Conservation (phyloP, 257 asterid genomes). For the Solanum acaule region DNA sequence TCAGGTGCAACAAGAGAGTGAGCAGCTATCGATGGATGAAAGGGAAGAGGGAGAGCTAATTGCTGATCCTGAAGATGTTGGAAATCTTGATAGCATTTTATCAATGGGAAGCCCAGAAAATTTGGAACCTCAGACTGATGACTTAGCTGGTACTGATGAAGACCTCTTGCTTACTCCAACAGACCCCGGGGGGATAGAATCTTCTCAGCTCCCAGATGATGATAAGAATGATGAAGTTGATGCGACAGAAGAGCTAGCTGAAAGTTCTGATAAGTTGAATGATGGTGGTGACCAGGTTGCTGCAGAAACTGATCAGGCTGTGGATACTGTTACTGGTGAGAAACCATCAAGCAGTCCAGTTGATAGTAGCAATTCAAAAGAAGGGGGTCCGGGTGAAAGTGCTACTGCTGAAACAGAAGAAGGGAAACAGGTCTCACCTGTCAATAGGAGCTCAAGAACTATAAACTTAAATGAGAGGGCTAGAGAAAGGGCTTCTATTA, state of each 20-base stretch:
- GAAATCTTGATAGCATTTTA: slow-evolving; percentile 24
- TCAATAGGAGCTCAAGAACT: slow-evolving; percentile 40
- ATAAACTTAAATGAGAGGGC: slow-evolving; percentile 67
- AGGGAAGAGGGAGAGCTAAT: slow-evolving; percentile 80
- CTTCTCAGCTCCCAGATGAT: slow-evolving; percentile 34
- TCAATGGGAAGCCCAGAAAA: slow-evolving; percentile 27
- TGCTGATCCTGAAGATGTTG: slow-evolving; percentile 32
- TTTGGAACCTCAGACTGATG: slow-evolving; percentile 34
- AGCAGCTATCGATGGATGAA: slow-evolving; percentile 47
- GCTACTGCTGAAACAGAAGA: slow-evolving; percentile 15
- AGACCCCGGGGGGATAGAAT: slow-evolving; percentile 54
- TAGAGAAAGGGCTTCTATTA: slow-evolving; percentile 33
- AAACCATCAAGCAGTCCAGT: slow-evolving; percentile 30
- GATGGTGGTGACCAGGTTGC: slow-evolving; percentile 28
- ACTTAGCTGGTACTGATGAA: slow-evolving; percentile 31
- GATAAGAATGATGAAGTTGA: slow-evolving; percentile 34
- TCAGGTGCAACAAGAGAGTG: slow-evolving; percentile 58
- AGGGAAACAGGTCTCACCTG: slow-evolving; percentile 19
- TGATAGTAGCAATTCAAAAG: slow-evolving; percentile 34
- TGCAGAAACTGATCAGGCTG: slow-evolving; percentile 27
- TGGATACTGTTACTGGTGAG: slow-evolving; percentile 17
- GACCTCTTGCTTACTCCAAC: slow-evolving; percentile 16
- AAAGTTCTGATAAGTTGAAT: slow-evolving; percentile 21
- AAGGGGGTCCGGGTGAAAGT: slow-evolving; percentile 22
- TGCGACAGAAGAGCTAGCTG: slow-evolving; percentile 20